Evolutionary conservation across 495 filamentous ascomycete species (phyloP), one percentile per base, ranked within the genome.

Genomic region (Penicillium salamii): DNA sequence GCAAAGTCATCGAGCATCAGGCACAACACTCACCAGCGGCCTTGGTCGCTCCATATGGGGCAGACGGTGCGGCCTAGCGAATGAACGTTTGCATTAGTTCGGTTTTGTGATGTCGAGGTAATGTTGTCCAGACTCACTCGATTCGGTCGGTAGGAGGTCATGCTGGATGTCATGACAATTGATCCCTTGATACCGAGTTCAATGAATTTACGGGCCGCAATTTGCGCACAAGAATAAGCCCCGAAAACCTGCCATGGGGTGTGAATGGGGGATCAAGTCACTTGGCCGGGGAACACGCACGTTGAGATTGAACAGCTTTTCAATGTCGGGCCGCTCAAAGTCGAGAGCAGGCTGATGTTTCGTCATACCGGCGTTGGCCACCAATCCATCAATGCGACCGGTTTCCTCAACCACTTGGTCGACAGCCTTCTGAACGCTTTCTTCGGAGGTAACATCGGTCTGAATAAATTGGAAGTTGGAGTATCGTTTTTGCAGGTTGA

Each of bases 331-430:
- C 5, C 66, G 61, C 2, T 58, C 62, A 50, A 76, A 74, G 21
- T 73, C 54, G 8, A 74, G 55, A 5, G 72, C 71, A 5, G 69
- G 71, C 40, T 73, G 71, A 37, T 73, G 72, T 49, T 74, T 74
- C 29, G 72, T 74, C 65, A 72, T 70, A 14, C 72, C 72, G 3
- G 72, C 69, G 44, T 70, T 71, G 52, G 64, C 65, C 3, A 72
- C 59, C 41, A 70, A 46, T 8, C 67, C 67, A 33, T 70, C 65
- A 15, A 72, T 63, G 1, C 61, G 52, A 24, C 67, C 66, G 15
- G 60, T 57, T 31, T 59, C 55, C n/a, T 62, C 57, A 5, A 74
- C 65, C 9, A 76, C 63, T 20, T 57, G 48, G 26, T 70, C 61
- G 42, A 76, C 61, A 1, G 70, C 68, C 20, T 66, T 66, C 36